Evolutionary conservation across 441 rosid genomes (phyloP), one percentile per base, ranked within the genome.

Genomic region (Populus hybrid): DNA sequence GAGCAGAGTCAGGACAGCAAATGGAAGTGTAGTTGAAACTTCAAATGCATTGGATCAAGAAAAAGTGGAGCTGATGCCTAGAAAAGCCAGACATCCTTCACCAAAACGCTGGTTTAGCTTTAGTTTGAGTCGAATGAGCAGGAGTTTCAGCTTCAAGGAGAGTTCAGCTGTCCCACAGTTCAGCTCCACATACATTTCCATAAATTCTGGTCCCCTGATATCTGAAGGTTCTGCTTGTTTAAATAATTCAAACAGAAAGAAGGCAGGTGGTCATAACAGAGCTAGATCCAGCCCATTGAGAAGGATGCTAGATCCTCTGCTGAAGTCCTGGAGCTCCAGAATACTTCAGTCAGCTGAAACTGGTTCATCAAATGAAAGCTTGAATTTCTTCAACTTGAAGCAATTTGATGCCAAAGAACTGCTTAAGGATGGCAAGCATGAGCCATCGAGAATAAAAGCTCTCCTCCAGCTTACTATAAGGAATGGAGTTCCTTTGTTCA

Each of bases 121-220:
- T 83, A 89, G 91, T 86, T 86, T 93, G 40, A 82, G 94, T 79
- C 88, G 86, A 75, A 84, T 93, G 88, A 36, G 88, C 72, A 89
- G 91, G 87, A 94, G 95, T 83, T 90, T 90, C 83, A 94, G 97
- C 77, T 86, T 86, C 59, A 93, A 90, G 78, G 98, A 94, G 77
- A 87, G 88, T 64, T 80, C 90, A 63, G 40, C 84, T 26, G 82
- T 77, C 74, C 90, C 88, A 10, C 86, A 82, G 42, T 79, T 90
- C 61, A 88, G 82, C 80, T 64, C 89, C 24, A 67, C 86, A 64
- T 78, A 85, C 78, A 85, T 81, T 79, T 86, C 90, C 76, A 83
- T 76, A 67, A 89, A 86, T 79, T 91, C 97, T 70, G 94, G 93
- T 68, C 97, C 94, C 14, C 82, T 91, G 83, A 82, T 81, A 31